Evolutionary conservation across 164 flowering plant species (phyloP), one percentile per base, ranked within the genome.

Genomic region (Macadamia integrifolia): DNA sequence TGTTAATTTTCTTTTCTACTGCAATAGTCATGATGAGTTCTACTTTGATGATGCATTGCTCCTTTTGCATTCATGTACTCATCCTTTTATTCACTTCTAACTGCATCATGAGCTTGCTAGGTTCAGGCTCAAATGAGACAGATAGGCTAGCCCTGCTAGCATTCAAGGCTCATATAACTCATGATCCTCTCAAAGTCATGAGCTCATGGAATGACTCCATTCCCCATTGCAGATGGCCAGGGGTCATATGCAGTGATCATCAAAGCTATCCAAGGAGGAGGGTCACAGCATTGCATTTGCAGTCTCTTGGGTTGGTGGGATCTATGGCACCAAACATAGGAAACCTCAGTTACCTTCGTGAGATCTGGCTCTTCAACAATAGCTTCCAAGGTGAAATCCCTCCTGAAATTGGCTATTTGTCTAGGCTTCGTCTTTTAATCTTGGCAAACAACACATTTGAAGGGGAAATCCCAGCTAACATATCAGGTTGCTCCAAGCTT

Each of bases 141-240:
- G 23, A 23, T 10, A 15, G 55, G 55, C 55, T 50, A 3, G 17
- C 15, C 17, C 13, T 50, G 23, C 15, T 50, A 12, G 55, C 13
- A 3, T 50, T 50, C 55, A 50, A 14, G 55, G 17, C 13, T 50
- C 55, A 15, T 9, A 50, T 50, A 50, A 50, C 55, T 14, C 13
- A 50, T 10, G 55, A 50, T 50, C 55, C 55, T 9, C 3, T 50
- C 13, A 48, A 44, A 14, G 49, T 48, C 0, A 6, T 71, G 46
- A 31, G 46, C 13, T 72, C 75, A 1, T 72, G 75, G 75, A 72
- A 72, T 13, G 46, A 53, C 1, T 72, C 75, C 6, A 13, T 31
- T n/a, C 70, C 52, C 48, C 9, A 5, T 9, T 43, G 48, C 48
- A 9, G 48, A 5, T 43, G 48, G 48, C 48, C 6, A 43, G 48